Percentiles rank a stretch among this genome's conserved stretches.
Conservation (phyloP, 352 stramenopile genomes). For the Pythium phragmiticola region DNA sequence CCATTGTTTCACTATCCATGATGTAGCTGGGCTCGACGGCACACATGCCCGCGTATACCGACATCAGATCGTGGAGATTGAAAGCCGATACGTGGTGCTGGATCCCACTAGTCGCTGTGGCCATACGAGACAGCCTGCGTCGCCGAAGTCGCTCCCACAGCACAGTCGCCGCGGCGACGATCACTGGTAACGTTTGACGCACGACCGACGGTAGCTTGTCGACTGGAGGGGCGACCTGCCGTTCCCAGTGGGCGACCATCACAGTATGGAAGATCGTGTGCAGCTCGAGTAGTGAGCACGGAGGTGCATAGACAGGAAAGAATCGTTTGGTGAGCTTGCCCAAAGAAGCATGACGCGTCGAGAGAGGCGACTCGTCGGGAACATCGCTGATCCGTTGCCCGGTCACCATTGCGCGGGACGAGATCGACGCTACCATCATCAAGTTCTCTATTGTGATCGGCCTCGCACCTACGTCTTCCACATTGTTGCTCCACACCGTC, state of each 20-base stretch:
- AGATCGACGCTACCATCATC: constrained; percentile 35
- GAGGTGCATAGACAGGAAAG: constrained; percentile 24
- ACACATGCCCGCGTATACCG: constrained; percentile 51
- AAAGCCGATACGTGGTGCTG: constrained; percentile 14
- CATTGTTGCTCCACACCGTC: constrained; percentile 15
- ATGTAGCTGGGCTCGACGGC: constrained; percentile 36
- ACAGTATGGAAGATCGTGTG: constrained; percentile 28
- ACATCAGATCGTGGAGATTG: constrained; percentile 45
- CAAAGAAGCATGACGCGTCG: constrained; percentile 21
- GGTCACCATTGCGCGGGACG: constrained; percentile 1
- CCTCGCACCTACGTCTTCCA: constrained; percentile 1
- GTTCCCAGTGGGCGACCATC: constrained; percentile 25
- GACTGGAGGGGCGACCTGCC: constrained; percentile 5
- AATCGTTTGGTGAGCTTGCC: constrained; percentile 29
- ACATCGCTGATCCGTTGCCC: not conserved
- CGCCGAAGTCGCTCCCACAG: constrained; percentile 51
- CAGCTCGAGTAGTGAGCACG: constrained; percentile 15
- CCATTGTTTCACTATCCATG: constrained; percentile 40
- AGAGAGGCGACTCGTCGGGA: not conserved
- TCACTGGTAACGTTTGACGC: constrained; percentile 11
- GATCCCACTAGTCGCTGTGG: not conserved
- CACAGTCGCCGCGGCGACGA: constrained; percentile 36
- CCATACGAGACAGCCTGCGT: not conserved
- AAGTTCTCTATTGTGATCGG: constrained; percentile 28
- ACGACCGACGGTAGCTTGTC: constrained; percentile 20